phyloP scores from a whole-genome alignment of 495 filamentous ascomycete genomes.

The Aspergillus nanangensis region DNA sequence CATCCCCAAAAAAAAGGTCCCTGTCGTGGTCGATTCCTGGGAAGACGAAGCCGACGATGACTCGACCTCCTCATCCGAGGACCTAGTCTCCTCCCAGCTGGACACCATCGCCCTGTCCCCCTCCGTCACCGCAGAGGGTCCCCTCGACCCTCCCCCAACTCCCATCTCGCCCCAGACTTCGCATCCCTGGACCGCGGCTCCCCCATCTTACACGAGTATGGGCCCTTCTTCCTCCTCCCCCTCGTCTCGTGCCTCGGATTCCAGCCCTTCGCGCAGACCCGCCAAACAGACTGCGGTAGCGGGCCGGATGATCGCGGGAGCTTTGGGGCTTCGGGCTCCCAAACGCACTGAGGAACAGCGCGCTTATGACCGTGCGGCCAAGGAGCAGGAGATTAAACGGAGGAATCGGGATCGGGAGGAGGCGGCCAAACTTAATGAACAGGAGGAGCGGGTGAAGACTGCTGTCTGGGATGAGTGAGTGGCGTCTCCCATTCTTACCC shows the following conservation, averaged over 20 bases:
- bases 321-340: conserved; percentile 75
- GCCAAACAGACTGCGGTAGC: conserved; percentile 94
- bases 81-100: conserved; percentile 29
- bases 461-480: conserved; percentile 79
- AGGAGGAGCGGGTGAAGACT: conserved; percentile 64
- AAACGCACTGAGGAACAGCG: conserved; percentile 82
- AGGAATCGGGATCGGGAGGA: conserved; percentile 68
- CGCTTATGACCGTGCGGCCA: conserved; percentile 78
- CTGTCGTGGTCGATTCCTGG: conserved; percentile 72
- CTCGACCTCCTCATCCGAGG: conserved; percentile 21
- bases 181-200: conserved; percentile 15
- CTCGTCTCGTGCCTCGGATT: conserved; percentile 5
- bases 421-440: conserved; percentile 57
- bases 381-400: conserved; percentile 79
- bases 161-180: conserved; percentile 51
- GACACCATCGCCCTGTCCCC: conserved; percentile 14
- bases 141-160: conserved; percentile 55
- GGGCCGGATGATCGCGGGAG: conserved; percentile 82
- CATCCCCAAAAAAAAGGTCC: conserved; percentile 35
- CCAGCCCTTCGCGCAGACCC: conserved; percentile 46
- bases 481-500: neutral
- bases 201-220: conserved; percentile 3
- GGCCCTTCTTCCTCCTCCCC: conserved; percentile 1
- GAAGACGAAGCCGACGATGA: conserved; percentile 66
- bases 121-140: conserved; percentile 33